phyloP scores from a whole-genome alignment of 2,329 filamentous ascomycete genomes.

The Botrytis pseudocinerea region DNA sequence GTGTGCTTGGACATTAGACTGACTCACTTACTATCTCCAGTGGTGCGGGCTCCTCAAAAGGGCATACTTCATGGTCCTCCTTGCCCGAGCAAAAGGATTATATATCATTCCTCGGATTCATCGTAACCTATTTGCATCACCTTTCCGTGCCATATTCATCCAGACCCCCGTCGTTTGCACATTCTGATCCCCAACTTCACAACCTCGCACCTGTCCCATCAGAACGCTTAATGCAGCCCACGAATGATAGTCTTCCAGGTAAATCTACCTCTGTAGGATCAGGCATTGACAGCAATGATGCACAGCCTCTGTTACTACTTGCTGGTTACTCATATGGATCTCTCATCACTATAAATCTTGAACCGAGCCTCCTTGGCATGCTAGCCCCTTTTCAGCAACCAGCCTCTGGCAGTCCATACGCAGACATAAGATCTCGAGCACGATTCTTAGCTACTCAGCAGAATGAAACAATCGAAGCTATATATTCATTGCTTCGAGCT shows the following conservation, averaged over 20 bases:
- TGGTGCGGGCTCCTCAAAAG: constrained; percentile 72
- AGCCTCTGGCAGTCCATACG: constrained; percentile 58
- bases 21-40: constrained; percentile 48
- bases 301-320: constrained; percentile 53
- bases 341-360: constrained; percentile 73
- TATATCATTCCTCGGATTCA: constrained; percentile 75
- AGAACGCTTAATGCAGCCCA: constrained; percentile 28
- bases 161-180: constrained; percentile 23
- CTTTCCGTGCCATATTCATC: constrained; percentile 29
- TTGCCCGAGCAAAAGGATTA: constrained; percentile 82
- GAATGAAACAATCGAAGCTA: constrained; percentile 40
- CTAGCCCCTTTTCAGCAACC: constrained; percentile 57
- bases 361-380: constrained; percentile 48
- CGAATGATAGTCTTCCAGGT: constrained; percentile 15
- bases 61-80: constrained; percentile 83
- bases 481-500: constrained; percentile 28
- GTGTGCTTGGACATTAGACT: background rate
- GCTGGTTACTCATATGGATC: constrained; percentile 92
- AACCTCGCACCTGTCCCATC: constrained; percentile 35
- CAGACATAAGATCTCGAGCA: constrained; percentile 71
- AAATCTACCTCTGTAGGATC: background rate
- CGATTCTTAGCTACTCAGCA: constrained; percentile 66
- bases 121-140: constrained; percentile 69
- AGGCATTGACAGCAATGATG: background rate
- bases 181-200: constrained; percentile 30